phyloP scores from a whole-genome alignment of 495 filamentous ascomycete genomes.

The Aspergillus kassunensis region DNA sequence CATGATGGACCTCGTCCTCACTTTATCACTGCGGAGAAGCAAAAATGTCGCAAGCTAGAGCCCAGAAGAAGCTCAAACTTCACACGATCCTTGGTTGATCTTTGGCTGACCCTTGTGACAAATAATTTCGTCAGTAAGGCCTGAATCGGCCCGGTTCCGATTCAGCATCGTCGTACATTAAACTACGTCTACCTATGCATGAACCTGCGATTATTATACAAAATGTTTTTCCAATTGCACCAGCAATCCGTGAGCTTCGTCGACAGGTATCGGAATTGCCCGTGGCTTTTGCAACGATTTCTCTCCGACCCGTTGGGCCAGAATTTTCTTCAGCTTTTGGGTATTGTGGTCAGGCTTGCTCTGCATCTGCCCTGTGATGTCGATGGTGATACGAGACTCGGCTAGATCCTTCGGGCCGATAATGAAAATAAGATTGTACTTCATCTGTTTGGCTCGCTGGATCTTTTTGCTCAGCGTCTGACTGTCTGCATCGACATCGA shows the following conservation, averaged over 20 bases:
- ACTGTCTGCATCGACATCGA: conserved; percentile 68
- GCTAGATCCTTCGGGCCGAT: conserved; percentile 58
- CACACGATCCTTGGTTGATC: not conserved
- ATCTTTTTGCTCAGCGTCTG: conserved; percentile 66
- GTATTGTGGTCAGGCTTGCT: conserved; percentile 32
- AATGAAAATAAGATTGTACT: conserved; percentile 71
- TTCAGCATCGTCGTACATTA: not conserved
- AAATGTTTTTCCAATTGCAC: conserved; percentile 41
- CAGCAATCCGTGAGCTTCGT: conserved; percentile 38
- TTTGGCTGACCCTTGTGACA: too few relatives aligned
- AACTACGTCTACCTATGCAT: too few relatives aligned
- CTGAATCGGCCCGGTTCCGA: not conserved
- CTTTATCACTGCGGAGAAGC: not conserved
- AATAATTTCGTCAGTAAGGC: not conserved
- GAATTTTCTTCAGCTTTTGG: conserved; percentile 28
- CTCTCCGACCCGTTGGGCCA: conserved; percentile 28
- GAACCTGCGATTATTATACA: conserved; percentile 16
- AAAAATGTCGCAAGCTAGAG: not conserved
- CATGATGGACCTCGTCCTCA: conserved; percentile 2
- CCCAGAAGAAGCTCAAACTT: not conserved
- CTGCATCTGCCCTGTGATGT: conserved; percentile 45
- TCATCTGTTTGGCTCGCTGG: conserved; percentile 63
- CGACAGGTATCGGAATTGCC: conserved; percentile 34
- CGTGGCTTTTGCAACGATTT: conserved; percentile 34
- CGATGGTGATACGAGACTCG: conserved; percentile 40